phyloP scores from a whole-genome alignment of 441 rosid species.

The Arabidopsis lyrata region DNA sequence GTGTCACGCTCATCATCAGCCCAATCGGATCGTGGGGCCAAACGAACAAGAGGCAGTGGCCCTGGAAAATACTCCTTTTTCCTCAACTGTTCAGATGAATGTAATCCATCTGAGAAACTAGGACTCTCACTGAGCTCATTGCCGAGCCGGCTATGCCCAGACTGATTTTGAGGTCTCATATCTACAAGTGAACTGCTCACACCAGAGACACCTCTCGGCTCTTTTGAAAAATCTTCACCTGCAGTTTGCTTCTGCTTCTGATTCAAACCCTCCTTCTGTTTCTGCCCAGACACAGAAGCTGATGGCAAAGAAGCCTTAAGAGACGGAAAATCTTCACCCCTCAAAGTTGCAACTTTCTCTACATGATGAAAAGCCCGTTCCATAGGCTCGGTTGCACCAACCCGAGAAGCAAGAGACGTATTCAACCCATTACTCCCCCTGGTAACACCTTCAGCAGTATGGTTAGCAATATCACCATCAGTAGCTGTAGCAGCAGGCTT shows the following conservation, averaged over 20 bases:
- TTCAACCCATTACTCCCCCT: slow-evolving; percentile 55
- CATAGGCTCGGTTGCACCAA: slow-evolving; percentile 50
- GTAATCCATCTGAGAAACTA: slow-evolving; percentile 50
- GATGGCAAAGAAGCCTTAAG: slow-evolving; percentile 77
- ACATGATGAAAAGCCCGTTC: slow-evolving; percentile 42
- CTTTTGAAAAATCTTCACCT: slow-evolving; percentile 54
- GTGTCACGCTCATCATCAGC: slow-evolving; percentile 99
- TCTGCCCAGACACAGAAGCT: slow-evolving; percentile 60
- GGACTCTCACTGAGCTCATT: slow-evolving; percentile 49
- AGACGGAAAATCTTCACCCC: slow-evolving; percentile 98
- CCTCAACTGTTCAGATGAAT: slow-evolving; percentile 52
- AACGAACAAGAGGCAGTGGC: slow-evolving; percentile 76
- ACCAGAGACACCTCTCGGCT: slow-evolving; percentile 48
- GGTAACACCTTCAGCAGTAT: slow-evolving; percentile 55
- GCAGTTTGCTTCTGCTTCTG: slow-evolving; percentile 69
- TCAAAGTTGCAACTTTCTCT: slow-evolving; percentile 73
- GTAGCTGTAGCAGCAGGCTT: slow-evolving; percentile 64
- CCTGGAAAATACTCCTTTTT: slow-evolving; percentile 71
- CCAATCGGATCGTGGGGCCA: slow-evolving; percentile 97
- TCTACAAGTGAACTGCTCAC: slow-evolving; percentile 58
- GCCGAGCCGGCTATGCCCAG: slow-evolving; percentile 49
- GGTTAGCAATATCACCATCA: slow-evolving; percentile 55
- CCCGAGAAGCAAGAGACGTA: slow-evolving; percentile 60
- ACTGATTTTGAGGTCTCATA: slow-evolving; percentile 66
- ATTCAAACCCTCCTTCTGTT: slow-evolving; percentile 73